phyloP scores from a whole-genome alignment of 805 yeast genomes.

The Candida tibetensis region DNA sequence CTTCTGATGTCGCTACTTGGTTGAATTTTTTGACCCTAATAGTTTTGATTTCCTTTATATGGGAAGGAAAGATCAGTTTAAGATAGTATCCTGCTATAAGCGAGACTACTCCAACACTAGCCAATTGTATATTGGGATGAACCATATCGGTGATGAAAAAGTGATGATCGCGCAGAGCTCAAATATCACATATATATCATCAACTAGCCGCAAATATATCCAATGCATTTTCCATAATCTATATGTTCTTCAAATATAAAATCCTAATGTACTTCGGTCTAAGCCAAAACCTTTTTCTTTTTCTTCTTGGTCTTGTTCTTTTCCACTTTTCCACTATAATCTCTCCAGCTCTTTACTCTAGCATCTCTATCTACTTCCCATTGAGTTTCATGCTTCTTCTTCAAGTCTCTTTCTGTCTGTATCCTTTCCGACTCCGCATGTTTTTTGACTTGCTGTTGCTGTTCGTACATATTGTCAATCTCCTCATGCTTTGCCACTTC shows the following conservation, averaged over 20 bases:
- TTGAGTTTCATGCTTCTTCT: slow-evolving; percentile 39
- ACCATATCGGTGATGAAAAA: slow-evolving; percentile 6
- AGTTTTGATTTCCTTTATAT: background rate
- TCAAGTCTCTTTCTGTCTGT: slow-evolving; percentile 39
- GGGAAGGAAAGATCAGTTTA: slow-evolving; percentile 16
- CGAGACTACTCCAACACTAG: slow-evolving; percentile 35
- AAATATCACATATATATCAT: no score
- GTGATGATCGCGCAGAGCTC: slow-evolving; percentile 1
- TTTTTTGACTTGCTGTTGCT: slow-evolving; percentile 26
- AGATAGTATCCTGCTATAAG: slow-evolving; percentile 35
- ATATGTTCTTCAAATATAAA: no score
- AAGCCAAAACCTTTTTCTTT: slow-evolving; percentile 42
- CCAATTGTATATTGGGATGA: slow-evolving; percentile 17
- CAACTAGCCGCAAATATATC: no score
- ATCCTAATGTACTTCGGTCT: no score
- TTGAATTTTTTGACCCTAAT: background rate
- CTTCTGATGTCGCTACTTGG: slow-evolving; percentile 2
- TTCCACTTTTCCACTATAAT: slow-evolving; percentile 41
- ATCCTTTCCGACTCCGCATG: slow-evolving; percentile 29
- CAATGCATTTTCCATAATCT: no score
- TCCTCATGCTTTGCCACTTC: slow-evolving; percentile 32
- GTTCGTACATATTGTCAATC: slow-evolving; percentile 24
- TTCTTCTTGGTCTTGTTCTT: slow-evolving; percentile 46
- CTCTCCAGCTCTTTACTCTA: slow-evolving; percentile 61
- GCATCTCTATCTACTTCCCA: slow-evolving; percentile 64